These are phyloP conservation scores for Berberis thunbergii DNA, from an alignment of 164 flowering plant species.

Conservation along the genomic window DNA sequence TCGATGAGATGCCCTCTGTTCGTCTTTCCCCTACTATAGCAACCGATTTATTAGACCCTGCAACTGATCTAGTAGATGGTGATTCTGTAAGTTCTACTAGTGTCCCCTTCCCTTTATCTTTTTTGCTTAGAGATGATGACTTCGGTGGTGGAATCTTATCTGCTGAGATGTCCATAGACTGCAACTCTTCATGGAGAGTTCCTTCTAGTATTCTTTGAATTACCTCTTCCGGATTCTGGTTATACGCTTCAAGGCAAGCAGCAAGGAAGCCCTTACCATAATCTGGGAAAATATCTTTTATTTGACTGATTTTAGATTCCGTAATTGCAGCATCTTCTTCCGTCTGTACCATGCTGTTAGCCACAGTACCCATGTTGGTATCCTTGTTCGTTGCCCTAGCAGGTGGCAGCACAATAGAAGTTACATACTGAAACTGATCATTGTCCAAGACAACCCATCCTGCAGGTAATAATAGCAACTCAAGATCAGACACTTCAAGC, in stretches of 20 bases:
- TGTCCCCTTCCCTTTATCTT: constrained; percentile 83
- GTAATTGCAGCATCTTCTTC: constrained; percentile 70
- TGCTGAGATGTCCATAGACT: constrained; percentile 48
- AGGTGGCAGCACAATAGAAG: constrained; percentile 26
- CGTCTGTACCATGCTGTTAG: constrained; percentile 17
- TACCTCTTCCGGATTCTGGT: constrained; percentile 86
- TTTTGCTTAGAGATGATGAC: constrained; percentile 27
- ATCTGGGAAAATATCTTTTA: constrained; percentile 88
- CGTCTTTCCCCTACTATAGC: constrained; percentile 6
- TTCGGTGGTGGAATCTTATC: constrained; percentile 44
- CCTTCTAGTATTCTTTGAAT: constrained; percentile 92
- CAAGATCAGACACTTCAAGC: constrained; percentile 6
- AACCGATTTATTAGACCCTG: background rate
- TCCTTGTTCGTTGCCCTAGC: constrained; percentile 13
- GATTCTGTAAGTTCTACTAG: constrained; percentile 30
- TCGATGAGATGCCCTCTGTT: constrained; percentile 20
- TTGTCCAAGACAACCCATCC: constrained; percentile 81
- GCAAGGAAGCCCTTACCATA: constrained; percentile 79
- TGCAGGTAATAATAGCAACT: constrained; percentile 19
- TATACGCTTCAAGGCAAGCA: constrained; percentile 87
- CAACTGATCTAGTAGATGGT: background rate
- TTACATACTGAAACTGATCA: constrained; percentile 57
- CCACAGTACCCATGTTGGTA: constrained; percentile 14
- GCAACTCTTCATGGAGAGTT: constrained; percentile 77
- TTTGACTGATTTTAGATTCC: constrained; percentile 91